These are phyloP conservation scores for Wickerhamomyces ciferrii DNA, from an alignment of 805 yeast species.

Conservation along the genomic window DNA sequence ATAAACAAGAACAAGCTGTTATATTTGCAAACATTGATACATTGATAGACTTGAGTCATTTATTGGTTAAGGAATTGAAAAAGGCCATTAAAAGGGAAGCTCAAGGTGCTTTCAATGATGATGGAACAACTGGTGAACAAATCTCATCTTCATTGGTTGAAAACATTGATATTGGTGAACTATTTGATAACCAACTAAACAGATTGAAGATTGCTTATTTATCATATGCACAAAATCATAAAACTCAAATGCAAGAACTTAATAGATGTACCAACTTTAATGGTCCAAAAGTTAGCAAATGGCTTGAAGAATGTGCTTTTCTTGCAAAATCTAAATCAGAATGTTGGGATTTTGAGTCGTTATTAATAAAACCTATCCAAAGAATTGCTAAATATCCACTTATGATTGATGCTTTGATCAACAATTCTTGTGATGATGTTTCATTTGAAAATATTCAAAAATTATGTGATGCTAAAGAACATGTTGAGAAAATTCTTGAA, in stretches of 20 bases:
- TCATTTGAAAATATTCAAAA: constrained; percentile 7
- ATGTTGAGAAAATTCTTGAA: constrained; percentile 11
- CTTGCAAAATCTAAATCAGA: constrained; percentile 19
- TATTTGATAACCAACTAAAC: constrained; percentile 24
- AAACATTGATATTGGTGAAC: constrained; percentile 22
- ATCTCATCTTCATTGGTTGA: constrained; percentile 6
- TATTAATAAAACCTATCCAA: constrained; percentile 26
- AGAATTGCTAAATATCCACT: constrained; percentile 21
- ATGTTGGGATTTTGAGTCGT: constrained; percentile 22
- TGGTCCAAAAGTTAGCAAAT: constrained; percentile 21
- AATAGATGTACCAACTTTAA: constrained; percentile 9
- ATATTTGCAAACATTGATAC: constrained; percentile 40
- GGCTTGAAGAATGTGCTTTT: constrained; percentile 29
- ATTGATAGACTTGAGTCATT: constrained; percentile 29
- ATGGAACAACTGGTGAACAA: constrained; percentile 4
- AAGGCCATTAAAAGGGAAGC: constrained; percentile 1
- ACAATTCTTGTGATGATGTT: constrained; percentile 7
- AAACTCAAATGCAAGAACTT: constrained; percentile 24
- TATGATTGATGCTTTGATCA: constrained; percentile 12
- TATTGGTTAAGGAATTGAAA: constrained; percentile 20
- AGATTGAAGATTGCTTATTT: constrained; percentile 28
- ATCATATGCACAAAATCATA: constrained; percentile 26
- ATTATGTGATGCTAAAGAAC: constrained; percentile 13
- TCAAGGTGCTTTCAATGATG: constrained; percentile 1
- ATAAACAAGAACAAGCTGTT: constrained; percentile 28